Evolutionary conservation across 108 stramenopile species (phyloP).

Genomic region (Bacterosira constricta): DNA sequence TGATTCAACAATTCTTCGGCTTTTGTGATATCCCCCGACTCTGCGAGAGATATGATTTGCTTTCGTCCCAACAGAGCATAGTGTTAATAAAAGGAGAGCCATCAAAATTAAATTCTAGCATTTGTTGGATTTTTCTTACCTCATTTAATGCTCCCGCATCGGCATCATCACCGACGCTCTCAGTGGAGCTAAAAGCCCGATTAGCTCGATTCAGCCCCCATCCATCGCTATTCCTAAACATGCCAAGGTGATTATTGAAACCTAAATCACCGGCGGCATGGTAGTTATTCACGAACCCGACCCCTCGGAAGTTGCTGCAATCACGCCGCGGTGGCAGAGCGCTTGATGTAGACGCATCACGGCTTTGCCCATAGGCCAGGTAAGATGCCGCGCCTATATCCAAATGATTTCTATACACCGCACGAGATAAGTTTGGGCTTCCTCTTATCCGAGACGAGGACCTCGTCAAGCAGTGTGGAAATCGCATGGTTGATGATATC

Average conservation of each 20-base stretch:
- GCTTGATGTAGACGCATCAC: neutral
- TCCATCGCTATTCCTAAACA: neutral
- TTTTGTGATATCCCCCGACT: conserved; percentile 33
- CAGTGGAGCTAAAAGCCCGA: conserved; percentile 11
- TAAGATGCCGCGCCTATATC: neutral
- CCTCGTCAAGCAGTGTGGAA: conserved; percentile 1
- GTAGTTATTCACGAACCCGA: neutral
- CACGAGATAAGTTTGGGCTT: neutral
- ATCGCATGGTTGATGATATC: too few relatives aligned
- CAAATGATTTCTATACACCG: neutral
- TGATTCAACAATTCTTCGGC: conserved; percentile 30
- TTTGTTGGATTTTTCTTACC: neutral
- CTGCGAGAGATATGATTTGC: conserved; percentile 32
- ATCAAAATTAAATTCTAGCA: neutral
- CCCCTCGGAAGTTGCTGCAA: neutral
- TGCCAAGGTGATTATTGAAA: neutral
- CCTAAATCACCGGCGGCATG: neutral
- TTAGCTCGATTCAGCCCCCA: neutral
- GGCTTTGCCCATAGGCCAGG: neutral
- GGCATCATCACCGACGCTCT: neutral
- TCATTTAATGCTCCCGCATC: neutral
- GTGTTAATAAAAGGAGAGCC: neutral
- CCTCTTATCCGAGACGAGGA: neutral
- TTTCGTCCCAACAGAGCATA: neutral
- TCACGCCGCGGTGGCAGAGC: too few relatives aligned